Evolutionary conservation across 2,329 filamentous ascomycete species (phyloP), one percentile per base, ranked within the genome.

Genomic region (Fusarium sp.): DNA sequence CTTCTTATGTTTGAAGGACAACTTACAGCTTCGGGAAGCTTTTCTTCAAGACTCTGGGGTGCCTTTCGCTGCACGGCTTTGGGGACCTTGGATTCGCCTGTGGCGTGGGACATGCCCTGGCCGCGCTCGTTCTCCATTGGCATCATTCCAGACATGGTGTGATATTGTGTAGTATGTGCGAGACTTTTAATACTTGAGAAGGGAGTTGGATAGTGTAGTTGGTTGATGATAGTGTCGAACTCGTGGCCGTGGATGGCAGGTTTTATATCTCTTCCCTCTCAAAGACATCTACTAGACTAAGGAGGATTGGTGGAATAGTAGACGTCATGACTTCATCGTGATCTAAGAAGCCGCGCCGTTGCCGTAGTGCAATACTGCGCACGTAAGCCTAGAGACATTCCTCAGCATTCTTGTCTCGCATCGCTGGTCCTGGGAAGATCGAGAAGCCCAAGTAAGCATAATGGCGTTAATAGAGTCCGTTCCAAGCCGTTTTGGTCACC

Each of bases 81-180:
- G 0, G 71, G 58, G 2, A 73, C 60, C 5, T 69, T 73, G 2
- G 71, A 73, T 0, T 71, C 63, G 0, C 65, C 72, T 7, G 67
- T 69, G 14, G 72, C 64, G 1, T 74, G 72, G 18, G 72, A 74
- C 13, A 64, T 46, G 8, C 72, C 72, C 31, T 74, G 71, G 0
- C 61, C 65, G 4, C 11, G 49, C 2, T 68, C 25, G 6, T 70
- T 70, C 23, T 74, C 25, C 16, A 31, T 31, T 27, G 44, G 61
- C 1, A 44, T 36, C 9, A 59, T 49, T 5, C 58, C 46, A 0
- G 64, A 62, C 44, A 58, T 70, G 14, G 2, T 58, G 8, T 11
- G 20, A n/a, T 25, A 16, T 38, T n/a, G 11, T 33, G n/a, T 50
- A 3, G 20, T 44, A 4, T 34, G 3, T 16, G 18, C 1, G 14